Percentiles rank a stretch among this genome's conserved stretches.
Conservation (phyloP, 371 early-diverging fungal species). For the Blakeslea trispora region DNA sequence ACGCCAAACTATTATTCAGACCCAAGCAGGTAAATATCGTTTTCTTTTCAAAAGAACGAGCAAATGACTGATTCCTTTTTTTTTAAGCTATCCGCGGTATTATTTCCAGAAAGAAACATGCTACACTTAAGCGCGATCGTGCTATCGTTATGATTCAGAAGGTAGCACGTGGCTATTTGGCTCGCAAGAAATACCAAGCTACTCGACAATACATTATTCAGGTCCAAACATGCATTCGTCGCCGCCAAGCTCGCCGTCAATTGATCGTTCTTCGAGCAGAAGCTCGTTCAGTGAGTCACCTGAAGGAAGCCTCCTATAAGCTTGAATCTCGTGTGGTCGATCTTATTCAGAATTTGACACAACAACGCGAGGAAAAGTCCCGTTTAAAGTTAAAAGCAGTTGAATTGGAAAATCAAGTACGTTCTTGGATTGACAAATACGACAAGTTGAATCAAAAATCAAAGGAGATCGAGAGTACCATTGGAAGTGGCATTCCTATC, state of each 20-base stretch:
- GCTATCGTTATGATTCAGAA: conserved; percentile 81
- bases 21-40: conserved; percentile 47
- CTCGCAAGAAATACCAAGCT: conserved; percentile 61
- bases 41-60: not conserved
- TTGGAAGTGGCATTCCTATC: conserved; percentile 27
- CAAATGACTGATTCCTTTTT: not conserved
- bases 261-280: conserved; percentile 76
- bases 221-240: conserved; percentile 84
- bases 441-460: conserved; percentile 55
- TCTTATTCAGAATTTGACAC: conserved; percentile 78
- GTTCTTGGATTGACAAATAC: conserved; percentile 75
- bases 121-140: conserved; percentile 46
- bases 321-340: conserved; percentile 93
- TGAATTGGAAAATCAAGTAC: conserved; percentile 65
- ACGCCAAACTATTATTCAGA: conserved; percentile 32
- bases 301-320: conserved; percentile 91
- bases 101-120: conserved; percentile 57
- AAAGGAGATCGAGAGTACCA: conserved; percentile 48
- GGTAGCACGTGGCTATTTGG: conserved; percentile 62
- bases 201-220: conserved; percentile 62
- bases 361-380: conserved; percentile 75
- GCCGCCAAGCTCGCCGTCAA: conserved; percentile 68
- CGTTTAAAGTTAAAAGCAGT: conserved; percentile 56
- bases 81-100: conserved; percentile 47
- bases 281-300: conserved; percentile 87